phyloP scores from a whole-genome alignment of 2,329 filamentous ascomycete species.

The Fusarium sp. region DNA sequence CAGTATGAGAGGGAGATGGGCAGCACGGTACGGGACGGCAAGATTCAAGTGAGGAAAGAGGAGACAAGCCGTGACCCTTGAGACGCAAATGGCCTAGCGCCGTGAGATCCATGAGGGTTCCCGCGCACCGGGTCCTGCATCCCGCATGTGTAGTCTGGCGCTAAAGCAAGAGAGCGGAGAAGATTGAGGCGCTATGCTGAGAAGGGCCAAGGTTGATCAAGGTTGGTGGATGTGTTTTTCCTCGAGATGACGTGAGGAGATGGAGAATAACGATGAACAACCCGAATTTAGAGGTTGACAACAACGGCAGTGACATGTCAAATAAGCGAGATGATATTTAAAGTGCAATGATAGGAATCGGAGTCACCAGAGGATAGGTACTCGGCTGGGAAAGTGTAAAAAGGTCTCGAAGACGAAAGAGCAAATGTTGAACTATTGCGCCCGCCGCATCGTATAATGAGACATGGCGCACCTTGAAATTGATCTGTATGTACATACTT shows the following conservation, averaged over 20 bases:
- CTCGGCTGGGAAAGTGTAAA: background rate
- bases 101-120: conserved; percentile 24
- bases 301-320: background rate
- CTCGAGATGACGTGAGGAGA: conserved; percentile 28
- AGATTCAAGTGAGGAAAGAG: conserved; percentile 32
- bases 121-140: conserved; percentile 42
- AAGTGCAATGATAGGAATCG: background rate
- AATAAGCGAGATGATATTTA: background rate
- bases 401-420: background rate
- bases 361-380: background rate
- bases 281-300: background rate
- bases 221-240: conserved; percentile 6
- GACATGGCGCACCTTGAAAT: conserved; percentile 24
- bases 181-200: background rate
- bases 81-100: conserved; percentile 25
- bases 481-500: background rate
- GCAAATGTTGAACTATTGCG: background rate
- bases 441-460: conserved; percentile 13
- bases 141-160: conserved; percentile 28
- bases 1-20: background rate
- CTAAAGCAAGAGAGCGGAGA: conserved; percentile 22
- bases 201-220: conserved; percentile 17
- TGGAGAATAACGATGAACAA: conserved; percentile 1
- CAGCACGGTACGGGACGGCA: conserved; percentile 7
- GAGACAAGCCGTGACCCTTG: conserved; percentile 8